phyloP scores from a whole-genome alignment of 176 grass and related monocot genomes.

The Phragmites australis region DNA sequence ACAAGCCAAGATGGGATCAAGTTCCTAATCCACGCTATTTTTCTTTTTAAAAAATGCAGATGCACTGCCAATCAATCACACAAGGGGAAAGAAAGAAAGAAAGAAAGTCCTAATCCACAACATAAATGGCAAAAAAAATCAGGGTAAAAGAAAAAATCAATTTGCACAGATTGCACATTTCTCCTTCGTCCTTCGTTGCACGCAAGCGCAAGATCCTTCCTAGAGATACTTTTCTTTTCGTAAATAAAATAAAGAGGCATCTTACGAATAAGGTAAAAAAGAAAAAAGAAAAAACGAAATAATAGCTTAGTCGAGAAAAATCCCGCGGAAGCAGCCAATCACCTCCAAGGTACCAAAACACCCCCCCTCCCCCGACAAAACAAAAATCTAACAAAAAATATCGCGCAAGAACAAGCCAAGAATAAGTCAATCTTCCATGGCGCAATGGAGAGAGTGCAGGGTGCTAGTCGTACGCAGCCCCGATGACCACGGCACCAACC shows the following conservation, averaged over 20 bases:
- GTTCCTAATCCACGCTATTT: not conserved
- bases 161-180: not conserved
- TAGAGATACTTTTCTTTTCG: not conserved
- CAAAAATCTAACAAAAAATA: not conserved
- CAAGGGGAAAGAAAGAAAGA: not conserved
- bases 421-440: not conserved
- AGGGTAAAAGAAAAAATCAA: not conserved
- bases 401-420: not conserved
- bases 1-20: not conserved
- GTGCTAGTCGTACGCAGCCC: not conserved
- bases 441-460: not conserved
- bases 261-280: not conserved
- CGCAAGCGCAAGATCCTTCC: slow-evolving; percentile 28
- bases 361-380: not conserved
- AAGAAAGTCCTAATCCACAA: not conserved
- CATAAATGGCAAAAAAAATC: not conserved
- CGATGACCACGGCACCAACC: slow-evolving; percentile 34
- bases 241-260: not conserved
- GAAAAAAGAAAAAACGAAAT: slow-evolving; percentile 12
- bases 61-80: not conserved
- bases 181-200: slow-evolving; percentile 9
- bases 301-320: slow-evolving; percentile 21
- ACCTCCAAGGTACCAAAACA: not conserved
- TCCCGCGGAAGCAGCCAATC: slow-evolving; percentile 22
- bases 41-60: not conserved